Evolutionary conservation across 169 alveolate genomes (phyloP), one percentile per base, ranked within the genome.

Genomic region (Plasmodium chabaudi): DNA sequence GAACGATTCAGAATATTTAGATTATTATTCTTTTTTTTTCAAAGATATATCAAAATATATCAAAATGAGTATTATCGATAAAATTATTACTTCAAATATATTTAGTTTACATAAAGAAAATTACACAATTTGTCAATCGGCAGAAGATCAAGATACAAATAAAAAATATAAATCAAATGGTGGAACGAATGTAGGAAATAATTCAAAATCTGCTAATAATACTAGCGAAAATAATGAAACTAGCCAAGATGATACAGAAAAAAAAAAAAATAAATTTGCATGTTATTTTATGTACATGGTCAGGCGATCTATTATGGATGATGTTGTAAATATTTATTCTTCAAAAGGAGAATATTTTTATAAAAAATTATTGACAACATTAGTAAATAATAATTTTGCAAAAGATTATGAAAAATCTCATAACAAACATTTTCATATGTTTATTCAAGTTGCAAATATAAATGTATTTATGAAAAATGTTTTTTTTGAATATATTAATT

Each of bases 331-430:
- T 39, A 57, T 79, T 17, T 79, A 79, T 39, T 67, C 89, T 5
- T 65, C 67, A 5, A 79, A 79, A 60, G 89, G 89, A 39, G 89
- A 79, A 46, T 79, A 79, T 59, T 79, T 79, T 69, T 79, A 65
- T 71, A 79, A 79, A 61, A 23, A 51, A 27, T 53, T 64, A 25
- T 79, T 71, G 42, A 10, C 89, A 21, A 53, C 59, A 1, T 60
- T 79, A 5, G 60, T 79, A 27, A 79, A 79, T 59, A 53, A 55
- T 60, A 17, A 56, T 2, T 53, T 79, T n/a, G 46, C 60, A 53
- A 79, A 65, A 59, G 82, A 79, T 53, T 79, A 79, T 71, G 89
- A 79, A 5, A 67, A 79, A 61, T 2, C 51, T 13, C 69, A 67
- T 47, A 79, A 79, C 17, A 79, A 65, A 79, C 89, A 79, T 34